Evolutionary conservation across 2,329 filamentous ascomycete species (phyloP), one percentile per base, ranked within the genome.

Genomic region (Aspergillus sp.): DNA sequence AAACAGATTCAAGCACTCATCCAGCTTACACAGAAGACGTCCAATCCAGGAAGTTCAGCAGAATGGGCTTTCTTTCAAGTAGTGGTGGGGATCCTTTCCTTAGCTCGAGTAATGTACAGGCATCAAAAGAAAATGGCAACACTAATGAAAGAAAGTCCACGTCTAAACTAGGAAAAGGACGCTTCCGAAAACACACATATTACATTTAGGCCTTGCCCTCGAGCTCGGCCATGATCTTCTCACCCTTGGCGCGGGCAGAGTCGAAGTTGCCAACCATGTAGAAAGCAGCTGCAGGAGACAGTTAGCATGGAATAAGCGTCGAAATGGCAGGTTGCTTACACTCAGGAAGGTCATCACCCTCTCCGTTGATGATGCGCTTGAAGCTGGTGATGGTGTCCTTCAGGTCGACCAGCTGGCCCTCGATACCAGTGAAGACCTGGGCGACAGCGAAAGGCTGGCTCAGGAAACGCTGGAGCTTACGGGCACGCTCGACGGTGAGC

Each of bases 381-480:
- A 98, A 98, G 40, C 83, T 93, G 60, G 72, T 65, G 61, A 98
- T 95, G 64, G 91, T 98, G 68, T 94, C 86, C 85, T 98, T 96
- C 53, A 98, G 75, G 69, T 95, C 86, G 58, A 98, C 91, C 53
- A 98, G 83, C 69, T 78, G 78, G 69, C 91, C 91, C 81, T 95
- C 84, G 65, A 95, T 95, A 77, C 78, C 78, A 54, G 69, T 72
- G 60, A 72, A 72, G 34, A 72, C 78, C 64, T 80, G 73, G 51
- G 78, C 78, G 57, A 81, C 91, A 55, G 91, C 91, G 80, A 98
- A 98, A 64, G 91, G 91, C 78, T 98, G 91, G 69, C 78, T 85
- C 76, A 98, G 76, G 86, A 98, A 98, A 82, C 88, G 84, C 78
- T 98, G 91, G 66, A 98, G 82, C 80, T 96, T 96, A 76, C 91